A percentile compares a stretch with the other conserved stretches of the same genome.
These are phyloP conservation scores for Diutina ranongensis DNA, from an alignment of 1,139 yeast genomes.

Conservation along the genomic window DNA sequence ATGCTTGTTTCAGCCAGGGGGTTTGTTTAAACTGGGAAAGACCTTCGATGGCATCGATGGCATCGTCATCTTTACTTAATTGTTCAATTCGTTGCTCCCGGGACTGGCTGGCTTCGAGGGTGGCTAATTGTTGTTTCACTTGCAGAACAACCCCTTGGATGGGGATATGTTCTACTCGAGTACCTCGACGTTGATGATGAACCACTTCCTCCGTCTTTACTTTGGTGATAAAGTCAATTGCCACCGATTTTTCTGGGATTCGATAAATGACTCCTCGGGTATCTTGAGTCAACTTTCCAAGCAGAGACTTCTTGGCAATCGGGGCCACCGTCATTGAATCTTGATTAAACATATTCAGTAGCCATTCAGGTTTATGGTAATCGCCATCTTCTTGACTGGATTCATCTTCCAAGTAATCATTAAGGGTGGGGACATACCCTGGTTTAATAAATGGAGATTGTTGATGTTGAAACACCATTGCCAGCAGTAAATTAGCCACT, in stretches of 20 bases:
- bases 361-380: not conserved
- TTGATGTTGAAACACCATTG: not conserved
- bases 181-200: not conserved
- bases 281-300: not conserved
- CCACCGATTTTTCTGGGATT: not conserved
- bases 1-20: not conserved
- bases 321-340: not conserved
- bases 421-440: not conserved
- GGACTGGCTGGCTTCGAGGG: not conserved
- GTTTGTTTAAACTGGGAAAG: not conserved
- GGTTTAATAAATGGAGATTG: not conserved
- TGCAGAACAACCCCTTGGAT: not conserved
- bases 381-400: not conserved
- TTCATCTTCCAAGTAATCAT: not conserved
- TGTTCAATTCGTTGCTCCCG: not conserved
- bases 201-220: not conserved
- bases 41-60: not conserved
- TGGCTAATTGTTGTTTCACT: not conserved
- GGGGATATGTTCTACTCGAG: not conserved
- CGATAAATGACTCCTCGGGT: not conserved
- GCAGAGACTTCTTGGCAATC: not conserved
- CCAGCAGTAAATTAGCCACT: constrained; percentile 11
- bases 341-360: not conserved
- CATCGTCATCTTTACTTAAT: not conserved
- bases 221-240: constrained; percentile 4